Evolutionary conservation across 148 eudicot genomes (phyloP).

Genomic region (Limonium bicolor): DNA sequence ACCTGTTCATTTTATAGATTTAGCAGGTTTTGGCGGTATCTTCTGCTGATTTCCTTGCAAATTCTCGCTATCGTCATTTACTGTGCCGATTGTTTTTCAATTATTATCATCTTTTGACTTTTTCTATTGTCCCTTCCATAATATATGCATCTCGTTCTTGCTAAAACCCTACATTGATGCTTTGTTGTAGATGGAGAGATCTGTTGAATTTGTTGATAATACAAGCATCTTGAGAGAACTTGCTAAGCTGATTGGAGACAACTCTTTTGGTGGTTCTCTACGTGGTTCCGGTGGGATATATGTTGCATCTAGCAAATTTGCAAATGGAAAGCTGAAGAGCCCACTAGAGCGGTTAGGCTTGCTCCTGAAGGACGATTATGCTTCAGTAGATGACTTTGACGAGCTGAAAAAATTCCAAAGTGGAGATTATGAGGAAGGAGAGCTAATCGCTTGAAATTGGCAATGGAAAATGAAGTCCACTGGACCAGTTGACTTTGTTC

Average conservation of each 20-base stretch:
- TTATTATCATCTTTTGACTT: no score
- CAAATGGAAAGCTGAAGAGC: conserved; percentile 2
- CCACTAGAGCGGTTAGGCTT: conserved; percentile 3
- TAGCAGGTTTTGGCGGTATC: no score
- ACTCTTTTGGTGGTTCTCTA: background rate
- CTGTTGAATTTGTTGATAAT: conserved; percentile 3
- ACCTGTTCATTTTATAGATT: no score
- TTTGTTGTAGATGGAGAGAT: conserved; percentile 1
- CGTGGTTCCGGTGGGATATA: background rate
- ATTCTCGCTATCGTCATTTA: no score
- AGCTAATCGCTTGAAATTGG: background rate
- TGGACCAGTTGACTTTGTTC: no score
- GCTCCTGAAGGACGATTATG: background rate
- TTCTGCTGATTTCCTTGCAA: no score
- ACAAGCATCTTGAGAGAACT: background rate
- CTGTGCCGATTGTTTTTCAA: conserved; percentile 2
- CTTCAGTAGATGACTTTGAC: background rate
- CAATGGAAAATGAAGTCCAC: no score
- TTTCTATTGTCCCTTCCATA: no score
- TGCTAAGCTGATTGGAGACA: conserved; percentile 1
- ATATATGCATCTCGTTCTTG: no score
- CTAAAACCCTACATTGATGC: background rate
- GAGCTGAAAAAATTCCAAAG: background rate
- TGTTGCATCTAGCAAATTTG: background rate
- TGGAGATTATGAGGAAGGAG: conserved; percentile 2